Base-by-base conservation (phyloP, 768 basidiomycete species). In the Rhizopogon vinicolor region DNA sequence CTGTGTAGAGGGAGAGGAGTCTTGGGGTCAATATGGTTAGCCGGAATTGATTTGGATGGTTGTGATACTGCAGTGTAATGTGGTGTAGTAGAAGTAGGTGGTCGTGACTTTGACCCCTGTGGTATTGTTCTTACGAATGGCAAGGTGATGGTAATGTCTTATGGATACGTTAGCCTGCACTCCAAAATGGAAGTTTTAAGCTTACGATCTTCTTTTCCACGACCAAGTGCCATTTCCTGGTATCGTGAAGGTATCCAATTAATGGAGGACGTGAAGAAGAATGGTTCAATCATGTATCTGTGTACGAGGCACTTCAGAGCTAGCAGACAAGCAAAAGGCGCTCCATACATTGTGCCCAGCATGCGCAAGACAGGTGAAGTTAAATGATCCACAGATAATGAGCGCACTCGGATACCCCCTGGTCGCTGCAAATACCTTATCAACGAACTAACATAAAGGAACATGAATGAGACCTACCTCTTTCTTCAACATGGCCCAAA, bases 191-290 rank as follows among this genome's bases (percentile, higher is more conserved):
- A 29, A 43, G 10, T n/a, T 4, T 51, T 64, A 13, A 58, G 22
- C 82, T 60, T 59, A 85, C 82, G 84, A 67, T 86, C 84, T 60
- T 81, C 77, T 44, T 68, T 37, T 1, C 67, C 66, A 13, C 63
- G 62, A 5, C 59, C 35, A 0, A 75, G 54, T 46, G 74, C n/a
- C n/a, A n/a, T 77, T 59, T 85, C 84, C 57, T 84, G 79, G 51
- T 80, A 87, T 52, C 84, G 78, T 1, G 83, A 82, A 2, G 85
- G 85, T 58, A 86, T 87, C 84, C 83, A 85, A 56, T 82, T 84
- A 2, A 82, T 64, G 2, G 82, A 80, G 1, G 83, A 84, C 0
- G 82, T 81, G 63, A 84, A 86, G 62, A 81, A 86, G 65, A 86
- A 85, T 0, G 84, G 84, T 58, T 85, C 84, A 54, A 85, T 72